Base-by-base conservation (phyloP, 2,329 filamentous ascomycete genomes). In the Ophiostoma piceae region DNA sequence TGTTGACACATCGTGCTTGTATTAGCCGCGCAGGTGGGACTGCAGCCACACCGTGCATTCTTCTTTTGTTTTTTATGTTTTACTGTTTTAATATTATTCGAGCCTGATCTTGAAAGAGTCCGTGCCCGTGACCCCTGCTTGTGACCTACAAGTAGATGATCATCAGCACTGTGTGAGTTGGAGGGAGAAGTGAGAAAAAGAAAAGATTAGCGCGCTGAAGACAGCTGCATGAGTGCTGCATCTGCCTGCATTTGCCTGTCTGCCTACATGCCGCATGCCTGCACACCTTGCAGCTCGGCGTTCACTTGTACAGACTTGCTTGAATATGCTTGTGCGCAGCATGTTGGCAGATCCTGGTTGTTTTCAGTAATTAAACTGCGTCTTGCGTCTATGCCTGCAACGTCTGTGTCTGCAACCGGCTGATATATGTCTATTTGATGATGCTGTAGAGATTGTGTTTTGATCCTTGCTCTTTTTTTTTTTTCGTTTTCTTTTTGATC, bases 21-120 rank as follows among this genome's bases (percentile, higher is more conserved):
- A 62, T 32, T 62, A 62, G 57, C 57, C 22, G 57, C 57, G 57
- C 57, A 62, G 57, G 57, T 62, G 57, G 57, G 57, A 62, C 57
- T 8, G 26, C 57, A 62, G 57, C 26, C 57, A 62, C 57, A 62
- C 57, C 8, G 39, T 41, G 11, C 39, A 41, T 12, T 39, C n/a
- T 54, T 54, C 3, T 14, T 57, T 57, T 57, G 16, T 57, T 7
- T 19, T 47, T n/a, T n/a, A n/a, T 19, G 16, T 19, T 16, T 43
- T 43, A 16, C 3, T 43, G 14, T 43, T 43, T 19, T 26, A 14
- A 14, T 29, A 14, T 26, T 57, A 8, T 3, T 57, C 11, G 39
- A 57, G 16, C 16, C 19, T 47, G 43, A 19, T 47, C 43, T 35
- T 35, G 35, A 5, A 35, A 35, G 12, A n/a, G 51, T 57, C 51